Percentiles rank a stretch among this genome's conserved stretches.
phyloP scores from a whole-genome alignment of 805 yeast species.

The Candida sphagnicola region DNA sequence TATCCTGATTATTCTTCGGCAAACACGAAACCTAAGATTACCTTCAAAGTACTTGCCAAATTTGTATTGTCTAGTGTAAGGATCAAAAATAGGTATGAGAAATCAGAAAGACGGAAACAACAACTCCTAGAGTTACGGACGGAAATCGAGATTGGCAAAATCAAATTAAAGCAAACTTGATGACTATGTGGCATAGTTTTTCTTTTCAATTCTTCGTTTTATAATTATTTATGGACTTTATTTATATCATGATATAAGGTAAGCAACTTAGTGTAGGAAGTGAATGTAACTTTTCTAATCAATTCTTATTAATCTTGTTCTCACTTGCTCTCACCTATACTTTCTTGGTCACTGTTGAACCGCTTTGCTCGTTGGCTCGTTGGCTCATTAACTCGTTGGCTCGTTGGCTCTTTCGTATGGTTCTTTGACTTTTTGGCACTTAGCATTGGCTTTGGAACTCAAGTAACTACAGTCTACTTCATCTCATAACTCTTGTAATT shows the following conservation, averaged over 20 bases:
- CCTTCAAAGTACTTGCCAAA: conserved; percentile 31
- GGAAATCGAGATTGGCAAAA: conserved; percentile 28
- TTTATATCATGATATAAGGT: too few relatives aligned
- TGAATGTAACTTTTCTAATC: too few relatives aligned
- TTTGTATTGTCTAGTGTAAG: conserved; percentile 35
- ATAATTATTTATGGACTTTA: background rate
- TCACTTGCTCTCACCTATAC: too few relatives aligned
- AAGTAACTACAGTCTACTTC: too few relatives aligned
- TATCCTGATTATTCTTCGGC: conserved; percentile 26
- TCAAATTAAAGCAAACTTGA: conserved; percentile 7
- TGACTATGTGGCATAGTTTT: background rate
- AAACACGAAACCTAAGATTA: conserved; percentile 14
- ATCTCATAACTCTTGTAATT: conserved; percentile 33
- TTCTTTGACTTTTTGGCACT: too few relatives aligned
- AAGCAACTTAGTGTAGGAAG: too few relatives aligned
- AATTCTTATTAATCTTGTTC: too few relatives aligned
- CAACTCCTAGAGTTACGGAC: conserved; percentile 24
- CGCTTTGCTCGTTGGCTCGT: too few relatives aligned
- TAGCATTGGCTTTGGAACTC: too few relatives aligned
- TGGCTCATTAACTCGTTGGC: too few relatives aligned
- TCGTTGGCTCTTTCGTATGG: too few relatives aligned
- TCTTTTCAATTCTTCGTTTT: background rate
- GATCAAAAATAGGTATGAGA: conserved; percentile 25
- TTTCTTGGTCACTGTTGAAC: too few relatives aligned
- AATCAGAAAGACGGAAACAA: conserved; percentile 21